Evolutionary conservation across 805 yeast species (phyloP).

Genomic region (Candida golubevii): DNA sequence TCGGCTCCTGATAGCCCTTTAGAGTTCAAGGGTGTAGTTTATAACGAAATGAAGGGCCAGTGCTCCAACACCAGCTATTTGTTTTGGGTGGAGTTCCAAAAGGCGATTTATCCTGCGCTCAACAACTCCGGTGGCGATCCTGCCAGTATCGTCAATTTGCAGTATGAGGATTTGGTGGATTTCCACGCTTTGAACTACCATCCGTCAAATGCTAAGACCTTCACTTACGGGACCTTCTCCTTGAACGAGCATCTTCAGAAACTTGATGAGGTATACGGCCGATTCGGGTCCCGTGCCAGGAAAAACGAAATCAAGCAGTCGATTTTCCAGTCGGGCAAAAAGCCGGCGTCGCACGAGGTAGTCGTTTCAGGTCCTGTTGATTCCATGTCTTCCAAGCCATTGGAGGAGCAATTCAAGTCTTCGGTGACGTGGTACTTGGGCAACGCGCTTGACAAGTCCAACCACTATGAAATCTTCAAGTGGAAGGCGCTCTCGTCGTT

Average conservation of each 20-base stretch:
- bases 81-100: constrained; percentile 79
- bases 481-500: constrained; percentile 67
- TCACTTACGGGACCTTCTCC: constrained; percentile 81
- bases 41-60: constrained; percentile 98
- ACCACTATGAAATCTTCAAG: constrained; percentile 61
- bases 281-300: constrained; percentile 48
- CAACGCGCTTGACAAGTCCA: constrained; percentile 49
- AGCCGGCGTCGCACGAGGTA: constrained; percentile 9
- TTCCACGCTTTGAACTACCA: constrained; percentile 79
- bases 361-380: constrained; percentile 73
- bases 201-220: constrained; percentile 84
- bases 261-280: constrained; percentile 46
- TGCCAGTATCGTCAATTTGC: constrained; percentile 62
- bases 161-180: constrained; percentile 68
- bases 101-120: constrained; percentile 76
- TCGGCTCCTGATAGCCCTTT: constrained; percentile 58
- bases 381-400: constrained; percentile 44
- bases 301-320: constrained; percentile 42
- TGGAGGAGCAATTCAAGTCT: constrained; percentile 70
- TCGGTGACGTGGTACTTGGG: constrained; percentile 91
- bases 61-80: constrained; percentile 83
- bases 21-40: constrained; percentile 90
- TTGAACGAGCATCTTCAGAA: constrained; percentile 55
- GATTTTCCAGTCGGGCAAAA: constrained; percentile 28
- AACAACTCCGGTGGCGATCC: constrained; percentile 97